Evolutionary conservation across 352 stramenopile genomes (phyloP), one percentile per base, ranked within the genome.

Genomic region (Plasmopara muralis): DNA sequence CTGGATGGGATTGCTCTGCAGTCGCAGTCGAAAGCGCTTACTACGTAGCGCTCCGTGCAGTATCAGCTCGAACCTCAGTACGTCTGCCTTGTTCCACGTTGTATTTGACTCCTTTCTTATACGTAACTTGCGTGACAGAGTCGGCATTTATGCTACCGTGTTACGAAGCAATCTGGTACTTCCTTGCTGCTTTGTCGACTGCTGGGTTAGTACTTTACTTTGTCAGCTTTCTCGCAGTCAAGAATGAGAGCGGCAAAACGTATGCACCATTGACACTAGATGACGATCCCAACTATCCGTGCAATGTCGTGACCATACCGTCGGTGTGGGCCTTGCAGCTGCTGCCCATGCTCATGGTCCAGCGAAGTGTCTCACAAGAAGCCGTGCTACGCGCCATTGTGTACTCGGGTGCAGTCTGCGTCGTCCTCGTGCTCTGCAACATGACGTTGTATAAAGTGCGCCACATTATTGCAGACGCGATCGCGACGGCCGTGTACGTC

Each of bases 111-210:
- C 25, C 25, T 46, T 46, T 55, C n/a, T 1, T 39, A 15, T 49
- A 1, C 28, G 9, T 50, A 30, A 9, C 43, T 47, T 41, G 8
- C 47, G 8, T 41, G 34, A 57, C 47, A 89, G 78, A 80, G 13
- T 85, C 80, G 47, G 78, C 75, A 2, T 94, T 94, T 51, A 90
- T 94, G 77, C 61, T 94, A n/a, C 83, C 83, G 6, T 92, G 83
- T 50, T 94, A 90, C 41, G 83, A 89, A 57, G 57, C 72, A 18
- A 83, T 94, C 15, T 94, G 79, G 83, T 94, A 94, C 58, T 86
- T 64, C 9, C 86, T 94, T 45, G 67, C 72, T 5, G 57, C 72
- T 0, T 50, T 94, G 6, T 79, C 77, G 9, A 43, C 67, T 16
- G 47, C 66, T 43, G 79, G 77, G 1, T 52, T 89, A 16, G 52